Evolutionary conservation across 1,139 yeast genomes (phyloP).

Genomic region (Candida albicans): DNA sequence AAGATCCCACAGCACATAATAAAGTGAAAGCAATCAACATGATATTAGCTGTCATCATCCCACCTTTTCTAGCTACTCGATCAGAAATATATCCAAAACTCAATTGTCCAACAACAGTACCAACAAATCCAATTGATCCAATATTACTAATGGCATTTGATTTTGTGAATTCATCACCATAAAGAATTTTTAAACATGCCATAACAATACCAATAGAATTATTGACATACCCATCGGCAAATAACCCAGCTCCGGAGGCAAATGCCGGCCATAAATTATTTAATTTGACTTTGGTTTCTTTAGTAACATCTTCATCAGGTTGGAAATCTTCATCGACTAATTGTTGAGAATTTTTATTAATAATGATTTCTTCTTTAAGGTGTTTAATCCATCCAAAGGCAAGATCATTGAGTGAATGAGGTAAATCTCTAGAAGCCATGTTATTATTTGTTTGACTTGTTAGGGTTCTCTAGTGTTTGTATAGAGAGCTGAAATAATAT

Average conservation of each 20-base stretch:
- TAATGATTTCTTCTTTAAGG: conserved; percentile 23
- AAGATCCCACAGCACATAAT: conserved; percentile 72
- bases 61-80: conserved; percentile 71
- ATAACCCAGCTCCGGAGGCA: conserved; percentile 87
- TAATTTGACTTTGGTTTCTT: conserved; percentile 20
- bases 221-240: conserved; percentile 87
- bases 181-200: conserved; percentile 64
- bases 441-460: background rate
- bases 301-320: conserved; percentile 14
- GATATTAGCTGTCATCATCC: conserved; percentile 74
- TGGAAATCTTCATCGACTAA: conserved; percentile 25
- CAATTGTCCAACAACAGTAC: conserved; percentile 87
- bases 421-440: conserved; percentile 54
- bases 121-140: conserved; percentile 83
- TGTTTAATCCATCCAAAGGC: conserved; percentile 39
- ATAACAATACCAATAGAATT: conserved; percentile 78
- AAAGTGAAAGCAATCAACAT: conserved; percentile 74
- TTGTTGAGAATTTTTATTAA: conserved; percentile 25
- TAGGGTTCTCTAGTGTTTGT: too few species aligned
- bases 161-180: conserved; percentile 58
- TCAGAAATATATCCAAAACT: conserved; percentile 79
- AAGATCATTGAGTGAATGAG: conserved; percentile 39
- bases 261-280: conserved; percentile 65
- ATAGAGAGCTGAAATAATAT: too few species aligned
- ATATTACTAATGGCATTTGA: conserved; percentile 75